phyloP scores from a whole-genome alignment of 2,329 filamentous ascomycete species.

The Aspergillus calidoustus region DNA sequence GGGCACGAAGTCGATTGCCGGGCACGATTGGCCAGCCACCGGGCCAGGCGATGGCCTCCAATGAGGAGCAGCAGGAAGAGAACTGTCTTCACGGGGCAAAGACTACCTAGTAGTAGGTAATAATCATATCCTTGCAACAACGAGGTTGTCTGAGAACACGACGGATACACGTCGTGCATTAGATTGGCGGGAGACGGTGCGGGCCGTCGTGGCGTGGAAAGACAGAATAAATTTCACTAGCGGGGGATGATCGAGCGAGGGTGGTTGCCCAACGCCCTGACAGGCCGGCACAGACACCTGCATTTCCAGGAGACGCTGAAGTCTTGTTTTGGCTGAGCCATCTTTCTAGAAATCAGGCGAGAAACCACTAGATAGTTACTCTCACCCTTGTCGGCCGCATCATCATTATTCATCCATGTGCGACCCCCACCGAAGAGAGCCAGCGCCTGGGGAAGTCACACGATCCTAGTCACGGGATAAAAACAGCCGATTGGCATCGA shows the following conservation, averaged over 20 bases:
- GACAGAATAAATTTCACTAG: constrained; percentile 26
- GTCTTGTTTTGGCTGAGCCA: constrained; percentile 23
- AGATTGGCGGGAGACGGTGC: constrained; percentile 38
- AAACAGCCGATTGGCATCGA: background rate
- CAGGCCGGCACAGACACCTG: constrained; percentile 24
- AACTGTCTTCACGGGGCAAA: background rate
- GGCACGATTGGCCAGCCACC: constrained; percentile 7
- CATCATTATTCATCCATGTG: constrained; percentile 2
- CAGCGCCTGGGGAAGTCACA: constrained; percentile 22
- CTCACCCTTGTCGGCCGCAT: constrained; percentile 10
- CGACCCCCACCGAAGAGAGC: background rate
- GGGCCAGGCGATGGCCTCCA: background rate
- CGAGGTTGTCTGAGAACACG: constrained; percentile 17
- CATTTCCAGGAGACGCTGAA: constrained; percentile 22
- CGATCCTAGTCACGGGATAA: constrained; percentile 25
- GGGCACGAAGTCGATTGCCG: background rate
- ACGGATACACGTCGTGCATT: constrained; percentile 32
- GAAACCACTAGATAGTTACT: background rate
- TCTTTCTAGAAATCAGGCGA: constrained; percentile 15
- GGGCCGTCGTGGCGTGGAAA: constrained; percentile 34
- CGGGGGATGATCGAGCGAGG: constrained; percentile 21
- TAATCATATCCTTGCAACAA: background rate
- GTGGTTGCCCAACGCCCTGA: constrained; percentile 29
- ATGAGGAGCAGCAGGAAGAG: background rate
- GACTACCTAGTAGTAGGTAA: too few relatives aligned